phyloP scores from a whole-genome alignment of 2,329 filamentous ascomycete species.

The Periconia digitata region DNA sequence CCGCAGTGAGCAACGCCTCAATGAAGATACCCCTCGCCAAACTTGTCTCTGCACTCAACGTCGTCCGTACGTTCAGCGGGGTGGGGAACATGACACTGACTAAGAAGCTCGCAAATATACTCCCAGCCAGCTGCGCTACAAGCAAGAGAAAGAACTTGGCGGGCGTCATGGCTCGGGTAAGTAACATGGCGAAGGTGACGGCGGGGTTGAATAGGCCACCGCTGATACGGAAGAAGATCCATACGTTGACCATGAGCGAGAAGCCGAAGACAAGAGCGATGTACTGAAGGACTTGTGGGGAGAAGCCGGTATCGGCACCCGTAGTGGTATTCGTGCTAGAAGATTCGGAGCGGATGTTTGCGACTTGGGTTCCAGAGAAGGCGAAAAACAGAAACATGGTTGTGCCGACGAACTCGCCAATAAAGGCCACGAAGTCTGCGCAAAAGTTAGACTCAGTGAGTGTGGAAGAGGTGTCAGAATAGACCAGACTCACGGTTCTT shows the following conservation, averaged over 20 bases:
- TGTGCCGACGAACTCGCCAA: conserved; percentile 51
- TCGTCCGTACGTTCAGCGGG: conserved; percentile 49
- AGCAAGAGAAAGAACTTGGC: conserved; percentile 47
- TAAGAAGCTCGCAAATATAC: conserved; percentile 48
- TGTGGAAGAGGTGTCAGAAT: background rate
- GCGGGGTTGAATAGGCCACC: conserved; percentile 36
- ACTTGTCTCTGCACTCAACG: conserved; percentile 45
- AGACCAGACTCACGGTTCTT: conserved; percentile 34
- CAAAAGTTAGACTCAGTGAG: conserved; percentile 45
- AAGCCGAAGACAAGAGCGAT: conserved; percentile 41
- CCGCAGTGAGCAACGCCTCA: conserved; percentile 35
- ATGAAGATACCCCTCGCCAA: conserved; percentile 50
- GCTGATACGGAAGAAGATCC: conserved; percentile 43
- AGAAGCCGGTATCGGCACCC: conserved; percentile 48
- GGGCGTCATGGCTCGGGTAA: conserved; percentile 45
- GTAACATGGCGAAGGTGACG: conserved; percentile 40
- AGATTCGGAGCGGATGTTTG: conserved; percentile 50
- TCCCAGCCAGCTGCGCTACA: conserved; percentile 48
- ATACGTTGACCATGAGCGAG: conserved; percentile 43
- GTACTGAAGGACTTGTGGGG: conserved; percentile 46
- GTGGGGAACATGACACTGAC: conserved; percentile 51
- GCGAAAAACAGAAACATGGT: conserved; percentile 51
- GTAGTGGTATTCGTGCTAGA: conserved; percentile 44
- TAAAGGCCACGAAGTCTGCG: conserved; percentile 47
- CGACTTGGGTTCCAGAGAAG: conserved; percentile 48